Conservation (phyloP, 1,139 yeast species). For the Arxiozyma bovina region DNA sequence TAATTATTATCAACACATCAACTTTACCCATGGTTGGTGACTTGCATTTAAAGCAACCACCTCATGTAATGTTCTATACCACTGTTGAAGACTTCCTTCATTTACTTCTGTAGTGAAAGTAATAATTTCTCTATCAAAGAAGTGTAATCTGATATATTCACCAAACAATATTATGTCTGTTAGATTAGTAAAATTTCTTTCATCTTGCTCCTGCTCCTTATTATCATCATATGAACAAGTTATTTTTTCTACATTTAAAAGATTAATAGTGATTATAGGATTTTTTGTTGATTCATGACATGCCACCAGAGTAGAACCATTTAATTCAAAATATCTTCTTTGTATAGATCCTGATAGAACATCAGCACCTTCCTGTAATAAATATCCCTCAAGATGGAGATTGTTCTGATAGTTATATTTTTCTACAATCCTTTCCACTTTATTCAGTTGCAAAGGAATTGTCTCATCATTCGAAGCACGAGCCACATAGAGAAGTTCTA, state of each 20-base stretch:
- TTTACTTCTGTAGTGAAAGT: constrained; percentile 49
- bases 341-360: constrained; percentile 41
- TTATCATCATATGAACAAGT: constrained; percentile 6
- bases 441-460: constrained; percentile 54
- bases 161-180: constrained; percentile 50
- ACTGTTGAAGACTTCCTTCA: constrained; percentile 38
- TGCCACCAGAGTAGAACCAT: constrained; percentile 55
- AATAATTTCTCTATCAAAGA: constrained; percentile 60
- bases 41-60: constrained; percentile 44
- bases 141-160: constrained; percentile 54
- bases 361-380: constrained; percentile 77
- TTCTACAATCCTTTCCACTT: constrained; percentile 46
- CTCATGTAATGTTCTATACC: constrained; percentile 48
- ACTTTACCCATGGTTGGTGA: constrained; percentile 65
- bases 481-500: constrained; percentile 65
- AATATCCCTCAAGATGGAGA: constrained; percentile 46
- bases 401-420: constrained; percentile 38
- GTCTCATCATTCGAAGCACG: constrained; percentile 48
- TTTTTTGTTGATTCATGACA: constrained; percentile 55
- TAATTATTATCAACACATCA: background rate
- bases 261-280: constrained; percentile 58
- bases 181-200: constrained; percentile 42
- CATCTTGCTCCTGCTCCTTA: background rate
- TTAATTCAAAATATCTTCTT: constrained; percentile 51
- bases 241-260: constrained; percentile 47